Base-by-base conservation (phyloP, 2,329 filamentous ascomycete species). In the Didymella segeticola region DNA sequence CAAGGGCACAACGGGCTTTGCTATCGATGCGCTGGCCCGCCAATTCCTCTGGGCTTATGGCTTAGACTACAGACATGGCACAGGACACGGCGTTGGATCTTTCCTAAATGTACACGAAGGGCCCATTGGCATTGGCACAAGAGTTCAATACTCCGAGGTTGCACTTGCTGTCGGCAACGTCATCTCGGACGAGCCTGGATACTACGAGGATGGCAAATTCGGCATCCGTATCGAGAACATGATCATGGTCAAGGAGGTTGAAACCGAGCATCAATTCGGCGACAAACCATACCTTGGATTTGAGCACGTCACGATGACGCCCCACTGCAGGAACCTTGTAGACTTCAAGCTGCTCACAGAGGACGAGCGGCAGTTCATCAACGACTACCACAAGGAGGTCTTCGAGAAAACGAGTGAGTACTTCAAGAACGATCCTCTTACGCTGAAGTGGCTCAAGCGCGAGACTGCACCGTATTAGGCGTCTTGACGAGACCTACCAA, bases 101-200 rank as follows among this genome's bases (percentile, higher is more conserved):
- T 99, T 89, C 76, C 79, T 99, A 63, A 99, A 99, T 63, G 95
- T 99, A 0, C 95, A 99, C 72, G 95, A 99, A 77, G 95, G 95
- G 0, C 95, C 95, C 1, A 96, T 99, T 57, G 95, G 95, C 17
- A 96, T 99, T 56, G 95, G 95, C 23, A 97, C 93, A 9, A 85
- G 95, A 37, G 86, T 96, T 31, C 90, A 96, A 66, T 97, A 93
- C 71, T 89, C 91, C 0, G 95, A 99, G 71, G 93, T 98, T 5
- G 84, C 95, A 0, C 82, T 99, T 25, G 86, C 91, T 0, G 83
- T 91, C n/a, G 95, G 95, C 37, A 97, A 99, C 67, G 93, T 99
- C 33, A 86, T 98, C 47, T 98, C 93, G 1, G 92, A 97, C 68
- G 92, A 99, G 75, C 95, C 95, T 1, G 95, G 95, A 25, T 99